These are phyloP conservation scores for Alternaria triticina DNA, from an alignment of 2,329 filamentous ascomycete species.

Conservation along the genomic window DNA sequence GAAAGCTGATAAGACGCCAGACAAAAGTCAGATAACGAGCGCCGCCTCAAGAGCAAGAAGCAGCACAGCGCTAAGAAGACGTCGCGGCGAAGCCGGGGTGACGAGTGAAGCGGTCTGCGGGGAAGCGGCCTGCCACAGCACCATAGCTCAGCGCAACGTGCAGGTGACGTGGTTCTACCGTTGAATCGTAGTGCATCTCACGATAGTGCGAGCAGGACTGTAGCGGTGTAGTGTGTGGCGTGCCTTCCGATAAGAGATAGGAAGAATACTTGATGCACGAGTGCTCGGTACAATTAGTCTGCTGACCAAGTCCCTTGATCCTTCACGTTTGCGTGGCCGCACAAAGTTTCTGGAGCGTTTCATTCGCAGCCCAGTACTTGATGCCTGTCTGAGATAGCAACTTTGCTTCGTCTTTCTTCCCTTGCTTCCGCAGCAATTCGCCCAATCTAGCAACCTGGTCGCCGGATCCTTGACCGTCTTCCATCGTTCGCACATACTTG, in stretches of 20 bases:
- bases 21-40: conserved; percentile 64
- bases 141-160: conserved; percentile 4
- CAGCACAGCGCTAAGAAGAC: conserved; percentile 67
- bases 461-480: conserved; percentile 29
- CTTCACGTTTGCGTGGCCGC: conserved; percentile 30
- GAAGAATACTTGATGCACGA: conserved; percentile 22
- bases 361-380: conserved; percentile 40
- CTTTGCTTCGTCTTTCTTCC: conserved; percentile 36
- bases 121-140: conserved; percentile 13
- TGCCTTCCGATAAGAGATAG: conserved; percentile 20
- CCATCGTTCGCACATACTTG: conserved; percentile 41
- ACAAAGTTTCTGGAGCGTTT: conserved; percentile 33
- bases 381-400: conserved; percentile 31
- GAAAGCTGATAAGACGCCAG: conserved; percentile 45
- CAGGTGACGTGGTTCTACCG: conserved; percentile 29
- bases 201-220: conserved; percentile 21
- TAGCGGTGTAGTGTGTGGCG: conserved; percentile 29
- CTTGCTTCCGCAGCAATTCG: conserved; percentile 31
- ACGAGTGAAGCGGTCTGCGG: conserved; percentile 36
- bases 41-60: conserved; percentile 65
- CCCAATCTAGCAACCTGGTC: conserved; percentile 33
- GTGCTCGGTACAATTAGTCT: conserved; percentile 23
- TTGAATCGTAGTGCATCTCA: conserved; percentile 16
- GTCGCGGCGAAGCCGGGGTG: conserved; percentile 53
- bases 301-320: conserved; percentile 6